Conservation (phyloP, 257 asterid genomes). For the Galeopsis tetrahit region DNA sequence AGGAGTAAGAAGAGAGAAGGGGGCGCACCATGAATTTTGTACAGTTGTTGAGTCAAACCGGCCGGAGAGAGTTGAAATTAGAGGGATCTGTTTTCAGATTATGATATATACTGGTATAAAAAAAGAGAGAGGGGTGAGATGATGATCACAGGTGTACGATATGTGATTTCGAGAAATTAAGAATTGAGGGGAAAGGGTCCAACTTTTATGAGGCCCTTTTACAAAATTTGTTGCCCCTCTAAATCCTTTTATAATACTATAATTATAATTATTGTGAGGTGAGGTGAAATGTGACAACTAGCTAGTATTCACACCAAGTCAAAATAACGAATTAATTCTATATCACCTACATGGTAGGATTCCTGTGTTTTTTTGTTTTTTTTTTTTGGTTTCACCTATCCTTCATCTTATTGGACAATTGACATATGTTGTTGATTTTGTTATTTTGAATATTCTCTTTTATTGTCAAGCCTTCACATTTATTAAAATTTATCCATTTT, state of each 20-base stretch:
- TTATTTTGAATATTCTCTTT: too few species aligned
- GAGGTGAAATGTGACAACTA: not conserved
- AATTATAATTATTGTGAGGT: not conserved
- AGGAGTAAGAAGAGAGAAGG: slow-evolving; percentile 5
- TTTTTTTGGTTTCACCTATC: too few species aligned
- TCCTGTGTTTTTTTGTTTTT: too few species aligned
- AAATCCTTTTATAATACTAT: not conserved
- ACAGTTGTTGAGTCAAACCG: not conserved
- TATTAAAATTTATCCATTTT: too few species aligned
- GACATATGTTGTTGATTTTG: too few species aligned
- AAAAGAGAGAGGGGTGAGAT: not conserved
- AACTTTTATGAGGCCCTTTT: slow-evolving; percentile 25
- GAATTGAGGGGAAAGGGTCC: slow-evolving; percentile 28
- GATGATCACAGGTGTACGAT: slow-evolving; percentile 13
- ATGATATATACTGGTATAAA: not conserved
- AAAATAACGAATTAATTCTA: slow-evolving; percentile 8
- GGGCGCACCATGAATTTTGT: not conserved
- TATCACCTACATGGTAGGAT: not conserved
- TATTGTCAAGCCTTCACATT: too few species aligned
- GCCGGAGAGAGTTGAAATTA: not conserved
- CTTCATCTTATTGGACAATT: too few species aligned
- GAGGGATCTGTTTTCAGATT: not conserved
- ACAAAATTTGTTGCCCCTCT: not conserved
- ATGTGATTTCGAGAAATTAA: not conserved
- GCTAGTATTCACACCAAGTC: not conserved